Evolutionary conservation across 2,329 filamentous ascomycete genomes (phyloP).

Genomic region (Aspergillaceae sp.): DNA sequence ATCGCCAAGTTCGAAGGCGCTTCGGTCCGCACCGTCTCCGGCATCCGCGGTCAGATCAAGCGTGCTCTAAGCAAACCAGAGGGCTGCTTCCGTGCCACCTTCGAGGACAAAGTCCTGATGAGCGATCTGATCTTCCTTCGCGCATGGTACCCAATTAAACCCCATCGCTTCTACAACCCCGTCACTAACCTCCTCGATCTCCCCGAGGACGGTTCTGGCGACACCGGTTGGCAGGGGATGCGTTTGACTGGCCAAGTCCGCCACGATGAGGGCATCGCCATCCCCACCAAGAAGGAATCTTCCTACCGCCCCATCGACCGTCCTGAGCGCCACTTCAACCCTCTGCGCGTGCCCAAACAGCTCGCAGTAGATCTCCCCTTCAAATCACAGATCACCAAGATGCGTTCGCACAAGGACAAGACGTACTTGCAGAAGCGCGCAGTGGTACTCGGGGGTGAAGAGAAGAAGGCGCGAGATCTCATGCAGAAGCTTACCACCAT

Average conservation of each 20-base stretch:
- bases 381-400: constrained; percentile 79
- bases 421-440: constrained; percentile 95
- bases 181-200: constrained; percentile 79
- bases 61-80: constrained; percentile 87
- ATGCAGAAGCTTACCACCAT: constrained; percentile 90
- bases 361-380: constrained; percentile 75
- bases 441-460: constrained; percentile 75
- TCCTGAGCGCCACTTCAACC: constrained; percentile 66
- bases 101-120: constrained; percentile 97
- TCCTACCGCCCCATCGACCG: constrained; percentile 62
- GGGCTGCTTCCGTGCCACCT: constrained; percentile 91
- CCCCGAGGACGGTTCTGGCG: constrained; percentile 24
- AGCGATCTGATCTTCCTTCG: constrained; percentile 93
- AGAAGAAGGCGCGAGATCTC: constrained; percentile 77
- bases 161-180: constrained; percentile 93
- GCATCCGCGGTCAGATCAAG: constrained; percentile 94
- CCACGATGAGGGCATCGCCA: constrained; percentile 62
- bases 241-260: constrained; percentile 88
- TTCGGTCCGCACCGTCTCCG: constrained; percentile 89
- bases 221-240: constrained; percentile 71
- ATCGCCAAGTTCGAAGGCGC: constrained; percentile 98
- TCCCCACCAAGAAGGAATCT: constrained; percentile 74
- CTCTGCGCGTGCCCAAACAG: constrained; percentile 41
- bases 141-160: constrained; percentile 94
- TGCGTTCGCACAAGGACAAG: constrained; percentile 66